Base-by-base conservation (phyloP, 2,329 filamentous ascomycete species). In the Thelonectria blattea region DNA sequence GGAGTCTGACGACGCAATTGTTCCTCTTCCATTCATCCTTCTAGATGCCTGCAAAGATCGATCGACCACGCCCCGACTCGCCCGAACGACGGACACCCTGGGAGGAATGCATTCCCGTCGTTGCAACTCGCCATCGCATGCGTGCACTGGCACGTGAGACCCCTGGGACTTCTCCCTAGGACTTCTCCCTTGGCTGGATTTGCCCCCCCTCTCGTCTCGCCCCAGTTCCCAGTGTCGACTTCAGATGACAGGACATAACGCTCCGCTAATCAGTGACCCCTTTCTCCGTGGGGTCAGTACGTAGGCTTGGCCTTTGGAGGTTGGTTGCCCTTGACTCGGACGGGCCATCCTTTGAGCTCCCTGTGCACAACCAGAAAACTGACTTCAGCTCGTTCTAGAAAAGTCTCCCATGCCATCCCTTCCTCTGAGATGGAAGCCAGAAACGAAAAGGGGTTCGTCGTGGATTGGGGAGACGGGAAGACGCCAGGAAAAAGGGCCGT, bases 401-500 rank as follows among this genome's bases (percentile, higher is more conserved):
- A 45, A 42, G 9, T 22, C 18, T 24, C 20, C 11, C 22, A 24
- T 3, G 22, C 22, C 22, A 3, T 22, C 45, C 3, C 48, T 24
- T 9, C 17, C 12, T 24, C 15, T 15, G 34, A 48, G 20, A 4
- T 47, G 10, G 20, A 47, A 22, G 24, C 12, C 32, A 45, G 47
- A 37, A 37, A 37, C 27, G 39, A 56, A 60, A 56, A 20, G 49
- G 60, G 60, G 55, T 42, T 47, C 45, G 41, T 43, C 34, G 30
- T 27, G 45, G 45, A 15, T 37, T 37, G 43, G 45, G 47, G 52
- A 34, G 30, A 42, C 37, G 52, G 11, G 14, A 37, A 42, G 41
- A 60, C 52, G 52, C 58, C 58, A 58, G 45, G 49, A 43, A 56
- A 56, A 64, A 68, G 67, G 66, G 63, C 66, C 66, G 67, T 69